phyloP scores from a whole-genome alignment of 495 filamentous ascomycete species.

The Ascobolus immersus region DNA sequence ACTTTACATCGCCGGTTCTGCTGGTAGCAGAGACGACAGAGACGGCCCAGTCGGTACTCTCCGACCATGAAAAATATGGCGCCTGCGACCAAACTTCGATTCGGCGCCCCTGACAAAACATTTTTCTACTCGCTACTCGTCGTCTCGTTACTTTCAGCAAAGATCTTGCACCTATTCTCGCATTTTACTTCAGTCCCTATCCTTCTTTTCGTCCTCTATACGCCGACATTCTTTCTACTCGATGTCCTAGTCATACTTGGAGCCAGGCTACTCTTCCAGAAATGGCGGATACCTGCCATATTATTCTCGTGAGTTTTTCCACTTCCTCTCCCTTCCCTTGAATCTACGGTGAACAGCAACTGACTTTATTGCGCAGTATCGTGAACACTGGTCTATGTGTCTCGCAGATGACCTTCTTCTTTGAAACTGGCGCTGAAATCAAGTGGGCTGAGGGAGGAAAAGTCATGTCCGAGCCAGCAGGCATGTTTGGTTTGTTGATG shows the following conservation, averaged over 20 bases:
- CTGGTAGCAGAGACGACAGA: too few relatives aligned
- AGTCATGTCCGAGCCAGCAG: constrained; percentile 20
- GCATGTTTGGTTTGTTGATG: constrained; percentile 21
- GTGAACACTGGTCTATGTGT: constrained; percentile 17
- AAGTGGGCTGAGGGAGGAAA: constrained; percentile 19
- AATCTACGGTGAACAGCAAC: neutral
- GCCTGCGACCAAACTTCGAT: too few relatives aligned
- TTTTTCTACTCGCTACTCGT: constrained; percentile 19
- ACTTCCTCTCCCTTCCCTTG: constrained; percentile 1
- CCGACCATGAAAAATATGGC: too few relatives aligned
- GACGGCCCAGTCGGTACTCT: too few relatives aligned
- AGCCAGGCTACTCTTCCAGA: constrained; percentile 15
- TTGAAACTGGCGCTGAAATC: constrained; percentile 22
- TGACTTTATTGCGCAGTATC: constrained; percentile 6
- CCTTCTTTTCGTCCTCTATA: constrained; percentile 19
- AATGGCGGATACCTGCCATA: constrained; percentile 14
- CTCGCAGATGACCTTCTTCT: constrained; percentile 21
- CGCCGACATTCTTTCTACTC: constrained; percentile 18
- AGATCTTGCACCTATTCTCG: constrained; percentile 18
- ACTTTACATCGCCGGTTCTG: too few relatives aligned
- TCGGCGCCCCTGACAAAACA: constrained; percentile 15
- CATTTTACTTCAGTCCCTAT: constrained; percentile 19
- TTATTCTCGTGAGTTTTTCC: constrained; percentile 16
- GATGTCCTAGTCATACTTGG: constrained; percentile 18
- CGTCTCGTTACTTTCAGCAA: constrained; percentile 18